These are phyloP conservation scores for Talaromyces sp. DNA, from an alignment of 2,329 filamentous ascomycete species.

Conservation along the genomic window DNA sequence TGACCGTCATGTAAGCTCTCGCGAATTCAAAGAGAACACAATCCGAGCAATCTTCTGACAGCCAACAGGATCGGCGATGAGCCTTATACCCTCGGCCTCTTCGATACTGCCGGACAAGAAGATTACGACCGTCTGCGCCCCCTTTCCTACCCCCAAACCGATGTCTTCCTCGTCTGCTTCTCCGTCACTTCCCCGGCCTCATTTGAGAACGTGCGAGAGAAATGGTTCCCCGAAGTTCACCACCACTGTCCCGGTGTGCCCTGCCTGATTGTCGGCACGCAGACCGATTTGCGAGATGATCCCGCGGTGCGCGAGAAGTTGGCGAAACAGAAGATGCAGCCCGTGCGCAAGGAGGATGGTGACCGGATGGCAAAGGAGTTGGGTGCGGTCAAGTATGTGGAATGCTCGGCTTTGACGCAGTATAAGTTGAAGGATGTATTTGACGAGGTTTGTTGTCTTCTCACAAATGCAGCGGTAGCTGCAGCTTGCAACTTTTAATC, in stretches of 20 bases:
- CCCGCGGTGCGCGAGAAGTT: slow-evolving; percentile 84
- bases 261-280: slow-evolving; percentile 95
- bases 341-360: slow-evolving; percentile 87
- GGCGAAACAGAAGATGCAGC: slow-evolving; percentile 91
- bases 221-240: slow-evolving; percentile 98
- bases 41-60: not conserved
- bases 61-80: slow-evolving; percentile 88
- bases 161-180: slow-evolving; percentile 98
- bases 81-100: slow-evolving; percentile 93
- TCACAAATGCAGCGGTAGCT: not conserved
- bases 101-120: slow-evolving; percentile 98
- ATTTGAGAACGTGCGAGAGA: slow-evolving; percentile 98
- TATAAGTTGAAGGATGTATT: slow-evolving; percentile 99
- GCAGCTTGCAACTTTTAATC: not conserved
- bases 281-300: slow-evolving; percentile 94
- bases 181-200: slow-evolving; percentile 95
- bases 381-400: slow-evolving; percentile 97
- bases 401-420: slow-evolving; percentile 96
- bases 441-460: slow-evolving; percentile 71
- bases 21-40: not conserved
- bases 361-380: slow-evolving; percentile 96
- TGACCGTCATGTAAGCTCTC: slow-evolving; percentile 91
- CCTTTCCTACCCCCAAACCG: slow-evolving; percentile 95
- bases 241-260: slow-evolving; percentile 98
- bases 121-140: slow-evolving; percentile 98